Evolutionary conservation across 805 yeast genomes (phyloP).

Genomic region (Barnettozyma vustinii): DNA sequence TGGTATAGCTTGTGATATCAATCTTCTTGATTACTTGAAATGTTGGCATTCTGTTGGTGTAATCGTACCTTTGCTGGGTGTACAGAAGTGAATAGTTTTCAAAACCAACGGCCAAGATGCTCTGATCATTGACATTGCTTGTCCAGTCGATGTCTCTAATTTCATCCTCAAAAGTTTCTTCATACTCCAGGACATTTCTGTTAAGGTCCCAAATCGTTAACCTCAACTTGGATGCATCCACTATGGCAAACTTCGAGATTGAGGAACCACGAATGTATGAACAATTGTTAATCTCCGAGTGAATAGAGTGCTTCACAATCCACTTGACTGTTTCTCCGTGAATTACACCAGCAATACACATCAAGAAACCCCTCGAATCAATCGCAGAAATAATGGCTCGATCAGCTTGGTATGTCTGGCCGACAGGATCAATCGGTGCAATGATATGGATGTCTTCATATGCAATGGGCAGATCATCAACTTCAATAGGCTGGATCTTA

Average conservation of each 20-base stretch:
- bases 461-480: slow-evolving; percentile 35
- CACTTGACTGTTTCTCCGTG: slow-evolving; percentile 38
- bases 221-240: slow-evolving; percentile 44
- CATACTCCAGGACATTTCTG: slow-evolving; percentile 61
- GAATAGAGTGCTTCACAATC: slow-evolving; percentile 44
- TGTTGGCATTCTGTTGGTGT: slow-evolving; percentile 73
- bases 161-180: slow-evolving; percentile 32
- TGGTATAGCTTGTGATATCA: slow-evolving; percentile 64
- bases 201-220: slow-evolving; percentile 78
- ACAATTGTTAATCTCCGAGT: slow-evolving; percentile 51
- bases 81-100: slow-evolving; percentile 55
- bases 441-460: slow-evolving; percentile 37
- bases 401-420: slow-evolving; percentile 28
- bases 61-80: slow-evolving; percentile 83
- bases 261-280: slow-evolving; percentile 67
- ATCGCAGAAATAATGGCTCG: slow-evolving; percentile 51
- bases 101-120: slow-evolving; percentile 79
- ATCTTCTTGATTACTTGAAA: slow-evolving; percentile 72
- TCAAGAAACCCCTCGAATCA: slow-evolving; percentile 43
- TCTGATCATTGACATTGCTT: slow-evolving; percentile 55
- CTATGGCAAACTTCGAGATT: slow-evolving; percentile 67
- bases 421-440: slow-evolving; percentile 63
- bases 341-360: slow-evolving; percentile 40
- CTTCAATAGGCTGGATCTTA: slow-evolving; percentile 26
- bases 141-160: slow-evolving; percentile 89